These are phyloP conservation scores for Verruconis gallopava DNA, from an alignment of 2,329 filamentous ascomycete species.

Conservation along the genomic window DNA sequence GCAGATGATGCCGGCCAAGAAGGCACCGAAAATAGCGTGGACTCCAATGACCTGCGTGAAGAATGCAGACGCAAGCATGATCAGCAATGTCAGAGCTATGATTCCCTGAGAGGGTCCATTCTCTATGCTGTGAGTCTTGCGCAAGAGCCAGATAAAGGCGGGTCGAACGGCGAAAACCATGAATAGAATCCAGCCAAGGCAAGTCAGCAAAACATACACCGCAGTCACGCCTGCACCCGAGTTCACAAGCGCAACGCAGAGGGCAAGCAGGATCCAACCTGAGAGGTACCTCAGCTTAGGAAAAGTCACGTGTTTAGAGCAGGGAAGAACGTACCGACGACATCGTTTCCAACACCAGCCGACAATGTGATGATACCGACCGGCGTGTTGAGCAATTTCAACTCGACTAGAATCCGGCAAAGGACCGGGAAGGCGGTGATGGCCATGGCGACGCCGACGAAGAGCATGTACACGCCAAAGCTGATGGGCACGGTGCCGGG, in stretches of 20 bases:
- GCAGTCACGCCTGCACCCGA: conserved; percentile 70
- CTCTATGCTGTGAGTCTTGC: conserved; percentile 62
- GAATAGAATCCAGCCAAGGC: conserved; percentile 62
- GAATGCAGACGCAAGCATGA: conserved; percentile 68
- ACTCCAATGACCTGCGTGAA: conserved; percentile 86
- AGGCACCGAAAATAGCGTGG: conserved; percentile 88
- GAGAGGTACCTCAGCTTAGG: not conserved
- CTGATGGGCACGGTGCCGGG: conserved; percentile 41
- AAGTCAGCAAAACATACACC: conserved; percentile 69
- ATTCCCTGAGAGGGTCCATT: conserved; percentile 81
- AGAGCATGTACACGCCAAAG: conserved; percentile 55
- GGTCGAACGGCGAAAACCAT: conserved; percentile 62
- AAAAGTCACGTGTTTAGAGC: not conserved
- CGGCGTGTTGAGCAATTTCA: conserved; percentile 70
- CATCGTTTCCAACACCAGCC: conserved; percentile 86
- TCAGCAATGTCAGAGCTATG: conserved; percentile 67
- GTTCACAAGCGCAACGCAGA: conserved; percentile 89
- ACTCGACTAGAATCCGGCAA: conserved; percentile 82
- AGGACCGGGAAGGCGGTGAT: conserved; percentile 89
- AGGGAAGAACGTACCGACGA: conserved; percentile 41
- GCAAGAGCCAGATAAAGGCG: conserved; percentile 59
- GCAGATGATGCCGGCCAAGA: conserved; percentile 78
- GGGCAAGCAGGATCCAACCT: conserved; percentile 79
- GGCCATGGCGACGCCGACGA: conserved; percentile 84
- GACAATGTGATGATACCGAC: conserved; percentile 83